These are phyloP conservation scores for Kandelia obovata DNA, from an alignment of 345 rosid genomes.

Conservation along the genomic window DNA sequence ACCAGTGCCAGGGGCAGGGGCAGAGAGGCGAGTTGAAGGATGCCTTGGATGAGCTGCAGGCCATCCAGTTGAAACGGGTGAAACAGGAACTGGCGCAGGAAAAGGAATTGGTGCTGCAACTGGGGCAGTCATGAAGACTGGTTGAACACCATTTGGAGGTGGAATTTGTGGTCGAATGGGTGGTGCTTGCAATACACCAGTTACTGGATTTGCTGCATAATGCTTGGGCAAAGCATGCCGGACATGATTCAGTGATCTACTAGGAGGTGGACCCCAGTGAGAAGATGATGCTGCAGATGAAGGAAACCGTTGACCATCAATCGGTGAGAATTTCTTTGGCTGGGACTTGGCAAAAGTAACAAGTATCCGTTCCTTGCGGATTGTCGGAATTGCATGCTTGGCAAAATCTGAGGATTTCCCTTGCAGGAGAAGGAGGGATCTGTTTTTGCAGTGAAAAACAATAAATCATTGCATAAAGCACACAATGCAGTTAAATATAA, in stretches of 20 bases:
- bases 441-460: conserved; percentile 25
- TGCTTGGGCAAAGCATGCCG: conserved; percentile 59
- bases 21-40: conserved; percentile 53
- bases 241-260: conserved; percentile 48
- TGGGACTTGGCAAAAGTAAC: conserved; percentile 69
- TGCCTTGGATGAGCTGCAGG: conserved; percentile 59
- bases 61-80: conserved; percentile 62
- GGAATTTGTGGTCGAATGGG: conserved; percentile 55
- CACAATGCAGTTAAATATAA: not conserved
- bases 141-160: conserved; percentile 48
- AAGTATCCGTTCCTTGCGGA: conserved; percentile 66
- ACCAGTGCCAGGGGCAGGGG: conserved; percentile 72
- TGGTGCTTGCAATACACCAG: conserved; percentile 51
- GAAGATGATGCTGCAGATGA: conserved; percentile 30
- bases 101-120: conserved; percentile 52
- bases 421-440: conserved; percentile 70
- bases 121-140: conserved; percentile 44
- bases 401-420: conserved; percentile 75
- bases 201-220: conserved; percentile 36
- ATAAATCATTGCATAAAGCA: not conserved
- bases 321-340: conserved; percentile 39
- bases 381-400: conserved; percentile 65
- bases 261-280: conserved; percentile 60
- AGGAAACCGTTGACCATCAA: conserved; percentile 37
- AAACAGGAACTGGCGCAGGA: conserved; percentile 55